These are phyloP conservation scores for Entamoeba invadens DNA, from an alignment of 208 protist species.

Conservation along the genomic window DNA sequence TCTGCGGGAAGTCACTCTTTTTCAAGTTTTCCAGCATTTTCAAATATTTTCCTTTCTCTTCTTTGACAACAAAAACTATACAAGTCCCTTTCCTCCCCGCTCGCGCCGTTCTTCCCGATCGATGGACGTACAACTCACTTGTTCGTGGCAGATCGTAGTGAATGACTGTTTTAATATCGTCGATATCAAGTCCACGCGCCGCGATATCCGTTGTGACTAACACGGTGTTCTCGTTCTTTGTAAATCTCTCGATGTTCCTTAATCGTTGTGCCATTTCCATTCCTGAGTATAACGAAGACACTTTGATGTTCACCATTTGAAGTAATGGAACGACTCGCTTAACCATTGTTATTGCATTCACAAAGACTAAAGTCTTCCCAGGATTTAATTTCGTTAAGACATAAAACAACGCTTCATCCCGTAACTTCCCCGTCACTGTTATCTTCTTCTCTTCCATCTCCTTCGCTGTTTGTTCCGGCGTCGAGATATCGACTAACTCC, in stretches of 20 bases:
- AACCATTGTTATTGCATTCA: not conserved
- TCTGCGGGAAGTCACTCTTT: not conserved
- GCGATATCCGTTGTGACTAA: conserved; percentile 31
- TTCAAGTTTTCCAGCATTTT: not conserved
- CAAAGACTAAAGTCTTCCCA: not conserved
- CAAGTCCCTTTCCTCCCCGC: conserved; percentile 68
- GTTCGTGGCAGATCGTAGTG: conserved; percentile 74
- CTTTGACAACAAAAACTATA: not conserved
- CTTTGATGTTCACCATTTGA: not conserved
- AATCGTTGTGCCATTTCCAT: not conserved
- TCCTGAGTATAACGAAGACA: not conserved
- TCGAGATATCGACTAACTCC: not conserved
- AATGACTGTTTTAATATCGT: conserved; percentile 24
- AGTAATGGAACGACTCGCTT: not conserved
- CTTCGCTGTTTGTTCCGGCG: not conserved
- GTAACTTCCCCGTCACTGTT: not conserved
- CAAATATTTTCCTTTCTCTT: not conserved
- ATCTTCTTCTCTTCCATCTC: not conserved
- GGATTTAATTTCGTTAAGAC: not conserved
- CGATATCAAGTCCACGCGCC: conserved; percentile 27
- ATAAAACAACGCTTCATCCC: not conserved
- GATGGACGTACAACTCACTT: conserved; percentile 73
- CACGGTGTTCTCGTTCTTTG: not conserved
- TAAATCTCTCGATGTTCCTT: conserved; percentile 14
- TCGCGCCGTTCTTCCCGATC: conserved; percentile 89